Evolutionary conservation across 225 moss, liverwort and hornwort genomes (phyloP), one percentile per base, ranked within the genome.

Genomic region (Straminergon stramineum): DNA sequence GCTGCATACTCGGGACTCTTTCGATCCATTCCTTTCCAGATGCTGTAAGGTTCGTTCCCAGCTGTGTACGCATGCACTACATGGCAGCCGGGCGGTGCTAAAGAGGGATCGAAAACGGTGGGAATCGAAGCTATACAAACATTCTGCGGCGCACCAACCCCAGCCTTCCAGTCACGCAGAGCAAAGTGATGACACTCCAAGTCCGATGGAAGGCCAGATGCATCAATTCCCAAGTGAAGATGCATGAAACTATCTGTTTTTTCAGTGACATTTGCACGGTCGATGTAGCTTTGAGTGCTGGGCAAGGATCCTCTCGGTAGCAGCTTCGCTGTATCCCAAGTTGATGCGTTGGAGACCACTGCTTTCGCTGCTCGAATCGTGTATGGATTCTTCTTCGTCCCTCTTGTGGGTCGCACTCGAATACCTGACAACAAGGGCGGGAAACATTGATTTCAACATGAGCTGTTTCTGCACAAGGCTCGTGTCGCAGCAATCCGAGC

Each of bases 201-300:
- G 83, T 97, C 92, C 21, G 94, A 43, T 6, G 95, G 93, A 73
- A 97, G 92, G 30, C 94, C 94, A 9, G 91, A 90, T 15, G 96
- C 94, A 85, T 97, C 95, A 35, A 97, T 97, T 31, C 96, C 96
- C 48, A 97, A 82, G 81, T 97, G 97, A 23, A 97, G 94, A 83
- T 97, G 97, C 93, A 97, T 82, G 85, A 97, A 97, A 89, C 97
- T 97, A 35, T 95, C 95, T 48, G 95, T 95, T 85, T 94, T 97
- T 75, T 90, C 89, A 39, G 92, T 97, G 11, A 56, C 86, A 26
- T 92, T 87, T 31, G 95, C 96, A 51, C 95, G 96, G 80, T 90
- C 71, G 23, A 78, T 85, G 65, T 70, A 93, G 62, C 78, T 91
- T 91, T 85, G 84, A 28, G 90, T 77, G 62, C 86, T 69, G 48